Base-by-base conservation (phyloP, 2,329 filamentous ascomycete species). In the Seiridium unicorne region DNA sequence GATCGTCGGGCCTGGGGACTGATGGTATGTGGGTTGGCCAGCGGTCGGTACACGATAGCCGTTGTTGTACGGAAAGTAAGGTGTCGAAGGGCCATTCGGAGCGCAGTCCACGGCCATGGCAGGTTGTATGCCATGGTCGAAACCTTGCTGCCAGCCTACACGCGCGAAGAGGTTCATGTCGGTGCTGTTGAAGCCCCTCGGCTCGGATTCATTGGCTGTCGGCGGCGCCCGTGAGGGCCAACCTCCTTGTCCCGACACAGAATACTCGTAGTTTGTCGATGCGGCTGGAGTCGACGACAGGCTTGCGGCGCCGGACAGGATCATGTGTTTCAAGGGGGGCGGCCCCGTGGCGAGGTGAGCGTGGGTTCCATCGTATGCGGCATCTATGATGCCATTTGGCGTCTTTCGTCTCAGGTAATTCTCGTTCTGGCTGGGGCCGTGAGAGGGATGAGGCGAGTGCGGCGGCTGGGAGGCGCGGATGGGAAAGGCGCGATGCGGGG, bases 351-450 rank as follows among this genome's bases (percentile, higher is more conserved):
- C 86, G 67, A 89, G 86, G 69, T 92, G 89, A 31, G 88, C 82
- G 1, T 89, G 87, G 4, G 91, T 91, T 38, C 91, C 92, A 81
- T 98, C 93, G 70, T 97, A 97, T 9, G 92, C 93, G 58, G 91
- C 92, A 65, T 94, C 89, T 62, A 98, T 84, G 44, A 93, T 97
- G n/a, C 94, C 95, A 70, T 89, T 94, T 4, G 94, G 95, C 7
- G 94, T 98, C 75, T 98, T 98, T 65, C 94, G 87, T 65, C 94
- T 87, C 60, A 97, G 81, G 67, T 92, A 90, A 73, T 96, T 88
- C 73, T 97, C 92, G 58, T 75, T 72, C 10, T 10, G 32, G 59
- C 75, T 73, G 4, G 78, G 75, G 57, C 63, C 61, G 62, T 62
- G 60, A 66, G 51, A 66, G 69, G 58, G 68, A 55, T 73, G 69